Base-by-base conservation (phyloP, 305 asterid species). In the Fraxinus dipetala region DNA sequence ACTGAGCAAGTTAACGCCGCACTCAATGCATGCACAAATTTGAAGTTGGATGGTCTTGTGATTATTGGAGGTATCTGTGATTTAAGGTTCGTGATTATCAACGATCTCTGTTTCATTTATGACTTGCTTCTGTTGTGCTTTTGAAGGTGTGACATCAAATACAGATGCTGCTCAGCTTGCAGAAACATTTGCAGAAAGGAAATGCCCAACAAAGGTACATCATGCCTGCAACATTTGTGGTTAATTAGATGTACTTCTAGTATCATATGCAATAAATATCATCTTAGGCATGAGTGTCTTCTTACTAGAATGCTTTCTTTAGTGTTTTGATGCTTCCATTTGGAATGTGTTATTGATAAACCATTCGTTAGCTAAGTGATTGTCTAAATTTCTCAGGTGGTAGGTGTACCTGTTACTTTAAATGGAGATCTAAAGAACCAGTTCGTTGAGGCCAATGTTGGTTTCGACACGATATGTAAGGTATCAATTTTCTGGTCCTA, bases 81-180 rank as follows among this genome's bases (percentile, higher is more conserved):
- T 84, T 77, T n/a, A 70, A 16, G 63, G 80, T 81, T 59, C 74
- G 81, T 80, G 82, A 77, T 78, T 78, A 82, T 8, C 83, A 76
- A 31, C 16, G 76, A 72, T 72, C 59, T 72, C 14, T n/a, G 32
- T 72, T 61, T 24, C 34, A 48, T 84, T 32, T 84, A 75, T 89
- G 43, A 85, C 79, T 40, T 80, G 76, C 80, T 77, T 45, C 40
- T 63, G 9, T 78, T 83, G 84, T 78, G 67, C 79, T 63, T 84
- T 84, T 82, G 82, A 84, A 95, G 99, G 99, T 34, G 99, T 94
- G 78, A 93, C 97, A 56, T 95, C 99, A 85, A 95, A 95, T 88
- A 95, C 98, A 2, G 98, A 95, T 82, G 99, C 97, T 79, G 94
- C 99, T 79, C 95, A 95, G 85, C 98, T 95, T 89, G 99, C 99